These are phyloP conservation scores for Nicotiana sylvestris DNA, from an alignment of 257 asterid species.

Conservation along the genomic window DNA sequence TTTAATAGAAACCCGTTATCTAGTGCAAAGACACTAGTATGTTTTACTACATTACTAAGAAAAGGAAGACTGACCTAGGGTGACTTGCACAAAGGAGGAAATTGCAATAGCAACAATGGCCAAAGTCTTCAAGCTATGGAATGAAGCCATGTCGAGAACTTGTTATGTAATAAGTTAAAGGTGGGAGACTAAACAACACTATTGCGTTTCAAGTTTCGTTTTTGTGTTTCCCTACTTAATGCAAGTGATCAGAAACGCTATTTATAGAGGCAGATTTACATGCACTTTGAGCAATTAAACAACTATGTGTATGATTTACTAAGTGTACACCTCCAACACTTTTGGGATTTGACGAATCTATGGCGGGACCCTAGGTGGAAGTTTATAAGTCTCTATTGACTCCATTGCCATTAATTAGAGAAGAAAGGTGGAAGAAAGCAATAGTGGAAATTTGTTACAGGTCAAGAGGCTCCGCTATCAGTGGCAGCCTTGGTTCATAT, in stretches of 20 bases:
- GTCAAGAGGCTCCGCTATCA: constrained; percentile 6
- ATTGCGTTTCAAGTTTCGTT: neutral
- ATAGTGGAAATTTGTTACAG: neutral
- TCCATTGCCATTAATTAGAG: neutral
- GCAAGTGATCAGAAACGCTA: neutral
- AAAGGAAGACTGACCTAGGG: constrained; percentile 27
- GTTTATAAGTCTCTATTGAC: neutral
- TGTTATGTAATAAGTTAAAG: neutral
- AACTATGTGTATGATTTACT: neutral
- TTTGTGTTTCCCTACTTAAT: neutral
- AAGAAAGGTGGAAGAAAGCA: neutral
- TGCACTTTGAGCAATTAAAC: neutral
- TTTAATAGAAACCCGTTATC: too few species aligned
- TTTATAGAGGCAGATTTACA: neutral
- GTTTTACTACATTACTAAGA: neutral
- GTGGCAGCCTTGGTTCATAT: neutral
- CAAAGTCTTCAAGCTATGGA: constrained; percentile 6
- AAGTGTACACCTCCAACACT: neutral
- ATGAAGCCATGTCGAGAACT: constrained; percentile 38
- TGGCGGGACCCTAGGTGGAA: neutral
- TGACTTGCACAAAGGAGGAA: constrained; percentile 21
- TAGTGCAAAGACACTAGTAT: too few species aligned
- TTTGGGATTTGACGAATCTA: neutral
- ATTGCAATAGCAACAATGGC: constrained; percentile 26
- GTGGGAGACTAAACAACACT: neutral